phyloP scores from a whole-genome alignment of 2,329 filamentous ascomycete genomes.

The Fonsecaea multimorphosa region DNA sequence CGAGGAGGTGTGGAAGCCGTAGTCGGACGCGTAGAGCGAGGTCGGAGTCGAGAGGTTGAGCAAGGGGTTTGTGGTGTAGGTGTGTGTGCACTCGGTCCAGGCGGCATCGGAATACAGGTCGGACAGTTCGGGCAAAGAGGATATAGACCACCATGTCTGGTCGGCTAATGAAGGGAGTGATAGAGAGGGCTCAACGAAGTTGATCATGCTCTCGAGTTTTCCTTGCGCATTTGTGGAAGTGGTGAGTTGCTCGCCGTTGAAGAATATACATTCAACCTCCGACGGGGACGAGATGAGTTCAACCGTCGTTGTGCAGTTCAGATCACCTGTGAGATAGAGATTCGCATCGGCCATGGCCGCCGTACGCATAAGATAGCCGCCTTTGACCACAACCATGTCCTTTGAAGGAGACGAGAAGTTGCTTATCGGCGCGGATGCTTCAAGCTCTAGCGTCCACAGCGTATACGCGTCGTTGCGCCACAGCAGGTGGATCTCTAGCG shows the following conservation, averaged over 20 bases:
- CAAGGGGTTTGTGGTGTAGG: background rate
- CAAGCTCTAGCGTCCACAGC: background rate
- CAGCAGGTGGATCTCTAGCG: background rate
- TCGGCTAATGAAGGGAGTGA: background rate
- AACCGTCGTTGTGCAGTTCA: background rate
- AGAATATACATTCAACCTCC: background rate
- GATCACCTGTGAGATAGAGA: background rate
- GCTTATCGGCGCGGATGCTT: background rate
- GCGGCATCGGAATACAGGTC: background rate
- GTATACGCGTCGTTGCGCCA: constrained; percentile 2
- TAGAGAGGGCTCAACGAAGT: background rate
- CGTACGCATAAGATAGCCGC: background rate
- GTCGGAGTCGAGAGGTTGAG: background rate
- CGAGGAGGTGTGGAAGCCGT: background rate
- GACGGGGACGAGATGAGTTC: background rate
- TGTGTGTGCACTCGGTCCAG: background rate
- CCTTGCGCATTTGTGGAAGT: background rate
- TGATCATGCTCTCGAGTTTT: background rate
- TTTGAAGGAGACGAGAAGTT: background rate
- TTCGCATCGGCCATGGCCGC: background rate
- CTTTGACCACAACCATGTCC: background rate
- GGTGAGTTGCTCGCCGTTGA: background rate
- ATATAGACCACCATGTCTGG: background rate
- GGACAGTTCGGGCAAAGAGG: background rate
- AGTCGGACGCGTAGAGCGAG: background rate